Evolutionary conservation across 2,329 filamentous ascomycete species (phyloP).

Genomic region (Colletotrichum sidae): DNA sequence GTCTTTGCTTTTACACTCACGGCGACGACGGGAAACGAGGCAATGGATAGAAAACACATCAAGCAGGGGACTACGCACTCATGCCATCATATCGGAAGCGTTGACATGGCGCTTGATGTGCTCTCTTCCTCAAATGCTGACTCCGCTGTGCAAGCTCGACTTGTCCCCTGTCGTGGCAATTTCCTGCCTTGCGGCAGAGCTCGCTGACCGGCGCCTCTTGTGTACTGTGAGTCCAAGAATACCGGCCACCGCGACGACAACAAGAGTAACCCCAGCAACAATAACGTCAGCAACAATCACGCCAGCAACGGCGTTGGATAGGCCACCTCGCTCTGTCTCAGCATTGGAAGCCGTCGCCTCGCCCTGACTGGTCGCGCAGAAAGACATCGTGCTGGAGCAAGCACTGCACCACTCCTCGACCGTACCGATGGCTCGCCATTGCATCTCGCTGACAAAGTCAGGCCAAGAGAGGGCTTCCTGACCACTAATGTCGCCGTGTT

Average conservation of each 20-base stretch:
- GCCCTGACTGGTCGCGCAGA: slow-evolving; percentile 47
- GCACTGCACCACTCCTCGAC: slow-evolving; percentile 46
- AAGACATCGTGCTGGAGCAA: slow-evolving; percentile 43
- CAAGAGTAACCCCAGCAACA: slow-evolving; percentile 48
- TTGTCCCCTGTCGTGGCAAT: not conserved
- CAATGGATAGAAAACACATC: no score
- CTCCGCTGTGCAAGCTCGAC: slow-evolving; percentile 16
- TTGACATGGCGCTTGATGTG: not conserved
- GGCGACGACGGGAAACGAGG: no score
- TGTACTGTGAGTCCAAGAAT: slow-evolving; percentile 16
- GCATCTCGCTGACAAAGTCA: slow-evolving; percentile 44
- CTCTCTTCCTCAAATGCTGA: not conserved
- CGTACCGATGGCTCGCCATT: slow-evolving; percentile 43
- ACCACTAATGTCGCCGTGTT: slow-evolving; percentile 41
- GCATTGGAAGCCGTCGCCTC: slow-evolving; percentile 29
- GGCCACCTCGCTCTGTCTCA: slow-evolving; percentile 36
- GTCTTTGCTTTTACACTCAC: no score
- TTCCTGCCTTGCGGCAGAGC: not conserved
- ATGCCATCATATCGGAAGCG: no score
- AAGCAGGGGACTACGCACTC: no score
- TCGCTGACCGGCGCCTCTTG: slow-evolving; percentile 16
- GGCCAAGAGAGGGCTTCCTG: slow-evolving; percentile 45
- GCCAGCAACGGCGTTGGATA: slow-evolving; percentile 49
- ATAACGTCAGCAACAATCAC: slow-evolving; percentile 49
- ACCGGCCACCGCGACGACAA: slow-evolving; percentile 40